Percentiles rank a stretch among this genome's conserved stretches.
phyloP scores from a whole-genome alignment of 2,329 filamentous ascomycete species.

The Corniculantispora saksenae region DNA sequence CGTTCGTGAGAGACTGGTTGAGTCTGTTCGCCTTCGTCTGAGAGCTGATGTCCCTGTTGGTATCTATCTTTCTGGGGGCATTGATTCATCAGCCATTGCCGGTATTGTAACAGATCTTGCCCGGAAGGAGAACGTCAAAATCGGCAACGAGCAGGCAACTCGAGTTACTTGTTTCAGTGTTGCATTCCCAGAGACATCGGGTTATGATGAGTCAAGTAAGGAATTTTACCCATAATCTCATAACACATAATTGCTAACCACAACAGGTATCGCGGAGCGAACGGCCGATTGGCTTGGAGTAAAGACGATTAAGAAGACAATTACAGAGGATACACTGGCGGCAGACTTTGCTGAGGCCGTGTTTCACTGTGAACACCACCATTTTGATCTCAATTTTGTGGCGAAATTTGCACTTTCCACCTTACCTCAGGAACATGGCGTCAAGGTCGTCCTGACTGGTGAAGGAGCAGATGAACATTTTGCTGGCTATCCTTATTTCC shows the following conservation, averaged over 20 bases:
- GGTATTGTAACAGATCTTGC: constrained; percentile 56
- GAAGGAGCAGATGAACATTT: constrained; percentile 58
- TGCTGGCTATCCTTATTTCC: constrained; percentile 50
- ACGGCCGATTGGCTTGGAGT: constrained; percentile 37
- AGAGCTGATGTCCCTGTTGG: constrained; percentile 59
- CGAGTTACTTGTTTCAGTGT: constrained; percentile 7
- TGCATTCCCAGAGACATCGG: neutral
- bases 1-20: constrained; percentile 50
- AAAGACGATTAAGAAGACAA: constrained; percentile 27
- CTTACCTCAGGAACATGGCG: constrained; percentile 44
- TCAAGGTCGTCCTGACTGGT: constrained; percentile 56
- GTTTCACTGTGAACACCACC: constrained; percentile 35
- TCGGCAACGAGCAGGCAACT: neutral
- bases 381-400: constrained; percentile 52
- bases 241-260: neutral
- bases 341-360: constrained; percentile 31
- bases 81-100: constrained; percentile 58
- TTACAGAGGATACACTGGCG: constrained; percentile 33
- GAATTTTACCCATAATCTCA: neutral
- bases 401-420: constrained; percentile 53
- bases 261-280: constrained; percentile 32
- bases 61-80: constrained; percentile 58
- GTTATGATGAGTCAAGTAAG: constrained; percentile 11
- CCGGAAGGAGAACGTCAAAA: constrained; percentile 43
- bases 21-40: constrained; percentile 54